phyloP scores from a whole-genome alignment of 1,284 basidiomycete genomes.

The Leccinum fallax region DNA sequence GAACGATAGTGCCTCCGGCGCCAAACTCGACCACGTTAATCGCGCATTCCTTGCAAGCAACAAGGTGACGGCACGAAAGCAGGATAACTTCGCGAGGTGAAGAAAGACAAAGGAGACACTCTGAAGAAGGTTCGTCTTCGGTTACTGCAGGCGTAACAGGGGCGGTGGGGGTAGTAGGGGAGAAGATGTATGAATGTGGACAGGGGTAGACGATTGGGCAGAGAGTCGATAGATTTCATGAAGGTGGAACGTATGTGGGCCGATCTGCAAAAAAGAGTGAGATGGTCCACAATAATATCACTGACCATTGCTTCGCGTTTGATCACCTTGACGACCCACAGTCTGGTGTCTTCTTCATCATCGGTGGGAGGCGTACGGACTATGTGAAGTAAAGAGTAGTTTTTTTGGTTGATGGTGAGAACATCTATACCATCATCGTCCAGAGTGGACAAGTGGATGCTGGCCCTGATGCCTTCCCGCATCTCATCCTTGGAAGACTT shows the following conservation, averaged over 20 bases:
- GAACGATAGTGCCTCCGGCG: constrained; percentile 80
- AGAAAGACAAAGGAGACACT: constrained; percentile 87
- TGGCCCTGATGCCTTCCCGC: constrained; percentile 70
- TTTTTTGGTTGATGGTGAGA: constrained; percentile 73
- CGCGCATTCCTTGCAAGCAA: constrained; percentile 90
- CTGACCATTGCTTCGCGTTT: constrained; percentile 81
- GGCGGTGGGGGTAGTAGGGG: constrained; percentile 54
- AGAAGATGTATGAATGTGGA: constrained; percentile 43
- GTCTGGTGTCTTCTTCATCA: constrained; percentile 51
- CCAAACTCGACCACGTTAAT: constrained; percentile 95
- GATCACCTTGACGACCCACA: constrained; percentile 89
- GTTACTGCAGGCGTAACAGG: constrained; percentile 26
- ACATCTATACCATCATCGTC: constrained; percentile 70
- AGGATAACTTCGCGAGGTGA: constrained; percentile 87
- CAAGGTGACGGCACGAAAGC: constrained; percentile 86
- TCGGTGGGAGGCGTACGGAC: constrained; percentile 48
- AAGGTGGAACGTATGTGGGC: constrained; percentile 86
- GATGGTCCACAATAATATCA: constrained; percentile 11
- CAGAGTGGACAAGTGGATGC: constrained; percentile 75
- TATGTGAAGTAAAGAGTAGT: constrained; percentile 79
- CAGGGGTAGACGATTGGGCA: constrained; percentile 49
- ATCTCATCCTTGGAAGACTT: constrained; percentile 47
- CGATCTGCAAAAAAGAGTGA: constrained; percentile 56
- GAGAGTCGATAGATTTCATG: constrained; percentile 91
- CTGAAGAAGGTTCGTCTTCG: constrained; percentile 79